These are phyloP conservation scores for Erysimum cheiri DNA, from an alignment of 441 rosid genomes.

Conservation along the genomic window DNA sequence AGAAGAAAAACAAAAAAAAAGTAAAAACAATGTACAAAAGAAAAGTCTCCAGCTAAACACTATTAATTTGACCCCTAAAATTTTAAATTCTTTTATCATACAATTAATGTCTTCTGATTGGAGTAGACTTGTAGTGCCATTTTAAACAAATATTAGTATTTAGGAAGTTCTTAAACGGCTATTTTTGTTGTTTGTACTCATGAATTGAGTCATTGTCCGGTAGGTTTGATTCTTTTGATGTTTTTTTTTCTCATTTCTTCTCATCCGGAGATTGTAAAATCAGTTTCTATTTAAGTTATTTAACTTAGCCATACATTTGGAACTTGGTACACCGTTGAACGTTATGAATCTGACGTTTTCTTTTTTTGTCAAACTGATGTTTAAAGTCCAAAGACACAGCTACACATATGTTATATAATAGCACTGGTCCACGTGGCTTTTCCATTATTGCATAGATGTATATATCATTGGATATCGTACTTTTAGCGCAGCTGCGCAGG, in stretches of 20 bases:
- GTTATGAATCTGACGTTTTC: conserved; percentile 3
- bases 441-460: conserved; percentile 16
- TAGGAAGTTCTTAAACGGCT: not conserved
- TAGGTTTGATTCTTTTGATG: not conserved
- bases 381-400: not conserved
- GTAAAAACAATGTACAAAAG: too few relatives aligned
- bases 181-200: not conserved
- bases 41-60: too few relatives aligned
- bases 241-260: not conserved
- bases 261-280: not conserved
- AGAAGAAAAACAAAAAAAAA: too few relatives aligned
- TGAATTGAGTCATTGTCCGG: not conserved
- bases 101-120: not conserved
- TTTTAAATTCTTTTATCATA: not conserved
- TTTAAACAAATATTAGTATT: not conserved
- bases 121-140: not conserved
- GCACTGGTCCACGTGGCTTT: conserved; percentile 32
- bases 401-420: not conserved
- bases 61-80: too few relatives aligned
- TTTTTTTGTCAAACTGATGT: not conserved
- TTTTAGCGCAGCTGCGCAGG: conserved; percentile 13
- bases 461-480: conserved; percentile 25
- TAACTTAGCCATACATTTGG: conserved; percentile 25
- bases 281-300: too few relatives aligned
- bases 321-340: conserved; percentile 29